Conservation (phyloP, 768 basidiomycete species). For the Lactarius hatsudake region DNA sequence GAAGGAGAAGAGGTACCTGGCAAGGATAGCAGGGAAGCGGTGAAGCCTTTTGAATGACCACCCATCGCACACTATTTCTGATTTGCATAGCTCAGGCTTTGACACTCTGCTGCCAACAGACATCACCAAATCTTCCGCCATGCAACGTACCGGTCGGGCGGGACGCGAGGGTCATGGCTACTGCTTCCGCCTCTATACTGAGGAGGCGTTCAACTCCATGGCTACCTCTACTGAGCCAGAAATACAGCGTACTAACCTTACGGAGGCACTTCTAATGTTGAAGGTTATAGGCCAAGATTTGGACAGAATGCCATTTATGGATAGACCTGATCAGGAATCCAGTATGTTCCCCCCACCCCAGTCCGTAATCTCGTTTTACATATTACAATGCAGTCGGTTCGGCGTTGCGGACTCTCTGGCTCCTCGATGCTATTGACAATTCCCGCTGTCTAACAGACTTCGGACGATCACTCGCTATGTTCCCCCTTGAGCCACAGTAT, state of each 20-base stretch:
- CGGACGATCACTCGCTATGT: slow-evolving; percentile 83
- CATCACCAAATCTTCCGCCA: slow-evolving; percentile 87
- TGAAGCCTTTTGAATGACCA: slow-evolving; percentile 29
- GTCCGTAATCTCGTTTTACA: neutral
- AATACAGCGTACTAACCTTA: slow-evolving; percentile 83
- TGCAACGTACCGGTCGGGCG: slow-evolving; percentile 93
- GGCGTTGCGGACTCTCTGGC: slow-evolving; percentile 68
- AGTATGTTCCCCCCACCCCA: slow-evolving; percentile 47
- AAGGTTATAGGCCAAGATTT: slow-evolving; percentile 81
- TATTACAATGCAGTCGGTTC: slow-evolving; percentile 45
- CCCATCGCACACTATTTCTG: neutral
- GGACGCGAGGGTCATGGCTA: slow-evolving; percentile 89
- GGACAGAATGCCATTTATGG: slow-evolving; percentile 84
- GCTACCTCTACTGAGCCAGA: slow-evolving; percentile 74
- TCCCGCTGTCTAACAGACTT: slow-evolving; percentile 62
- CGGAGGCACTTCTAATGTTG: slow-evolving; percentile 80
- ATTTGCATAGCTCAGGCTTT: slow-evolving; percentile 54
- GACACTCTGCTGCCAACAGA: slow-evolving; percentile 81
- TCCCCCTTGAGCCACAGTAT: slow-evolving; percentile 86
- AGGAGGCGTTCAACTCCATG: slow-evolving; percentile 70
- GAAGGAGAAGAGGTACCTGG: slow-evolving; percentile 89
- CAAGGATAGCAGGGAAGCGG: slow-evolving; percentile 65
- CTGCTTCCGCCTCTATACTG: slow-evolving; percentile 93
- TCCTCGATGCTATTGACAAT: slow-evolving; percentile 75
- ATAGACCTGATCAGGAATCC: slow-evolving; percentile 71